Conservation (phyloP, 2,329 filamentous ascomycete species). For the Fusarium musae region DNA sequence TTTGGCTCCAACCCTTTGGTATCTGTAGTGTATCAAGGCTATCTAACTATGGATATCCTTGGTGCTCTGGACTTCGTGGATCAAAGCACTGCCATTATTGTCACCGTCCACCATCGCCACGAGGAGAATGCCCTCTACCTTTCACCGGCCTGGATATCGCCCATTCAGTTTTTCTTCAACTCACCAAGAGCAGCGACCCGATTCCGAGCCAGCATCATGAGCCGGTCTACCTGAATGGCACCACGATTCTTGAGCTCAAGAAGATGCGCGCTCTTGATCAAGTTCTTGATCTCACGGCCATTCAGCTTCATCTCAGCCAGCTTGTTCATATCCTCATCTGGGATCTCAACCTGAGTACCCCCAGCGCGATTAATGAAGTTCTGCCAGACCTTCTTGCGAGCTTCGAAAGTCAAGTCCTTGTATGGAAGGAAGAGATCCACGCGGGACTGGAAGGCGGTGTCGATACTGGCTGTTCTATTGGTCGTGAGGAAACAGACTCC, state of each 20-base stretch:
- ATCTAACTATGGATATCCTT: neutral
- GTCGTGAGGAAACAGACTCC: constrained; percentile 54
- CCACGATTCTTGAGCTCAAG: constrained; percentile 47
- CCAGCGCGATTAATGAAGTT: constrained; percentile 50
- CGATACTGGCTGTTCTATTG: constrained; percentile 50
- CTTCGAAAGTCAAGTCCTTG: constrained; percentile 42
- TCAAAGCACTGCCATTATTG: neutral
- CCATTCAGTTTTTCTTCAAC: neutral
- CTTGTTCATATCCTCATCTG: constrained; percentile 45
- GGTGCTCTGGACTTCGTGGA: neutral
- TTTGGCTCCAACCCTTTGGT: rapidly evolving
- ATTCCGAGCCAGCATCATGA: constrained; percentile 49
- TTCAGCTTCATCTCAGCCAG: constrained; percentile 56
- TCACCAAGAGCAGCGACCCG: constrained; percentile 34
- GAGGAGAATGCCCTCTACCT: rapidly evolving
- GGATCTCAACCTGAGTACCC: constrained; percentile 42
- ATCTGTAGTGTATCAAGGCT: neutral
- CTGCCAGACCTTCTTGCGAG: constrained; percentile 50
- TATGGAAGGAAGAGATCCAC: constrained; percentile 49
- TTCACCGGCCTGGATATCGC: rapidly evolving
- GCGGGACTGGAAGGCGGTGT: constrained; percentile 52
- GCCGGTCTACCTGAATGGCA: constrained; percentile 43
- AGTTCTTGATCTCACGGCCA: constrained; percentile 61
- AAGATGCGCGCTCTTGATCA: constrained; percentile 54
- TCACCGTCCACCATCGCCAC: neutral